These are phyloP conservation scores for Brassica nigra DNA, from an alignment of 345 rosid species.

Conservation along the genomic window DNA sequence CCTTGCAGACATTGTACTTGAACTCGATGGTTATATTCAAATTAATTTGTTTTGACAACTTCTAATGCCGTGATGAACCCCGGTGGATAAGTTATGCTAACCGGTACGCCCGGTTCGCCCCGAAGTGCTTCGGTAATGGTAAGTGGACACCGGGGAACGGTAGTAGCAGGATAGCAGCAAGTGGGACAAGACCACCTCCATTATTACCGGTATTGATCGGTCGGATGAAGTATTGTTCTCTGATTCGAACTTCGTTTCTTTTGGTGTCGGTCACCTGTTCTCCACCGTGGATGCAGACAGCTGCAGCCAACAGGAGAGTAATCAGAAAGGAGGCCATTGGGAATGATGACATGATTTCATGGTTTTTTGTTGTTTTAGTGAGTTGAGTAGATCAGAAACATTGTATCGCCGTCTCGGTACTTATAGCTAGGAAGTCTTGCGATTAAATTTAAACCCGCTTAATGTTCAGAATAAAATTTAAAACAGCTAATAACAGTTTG, in stretches of 20 bases:
- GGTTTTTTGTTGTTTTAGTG: background rate
- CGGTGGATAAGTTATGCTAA: background rate
- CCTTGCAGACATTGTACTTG: background rate
- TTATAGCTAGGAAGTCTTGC: background rate
- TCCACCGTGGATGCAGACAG: background rate
- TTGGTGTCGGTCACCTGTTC: background rate
- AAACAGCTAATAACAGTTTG: too few species aligned
- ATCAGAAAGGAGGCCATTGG: constrained; percentile 10
- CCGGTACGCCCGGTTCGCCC: background rate
- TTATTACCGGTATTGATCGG: background rate
- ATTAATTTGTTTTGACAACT: background rate
- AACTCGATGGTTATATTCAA: constrained; percentile 6
- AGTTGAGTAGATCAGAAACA: background rate
- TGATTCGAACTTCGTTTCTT: background rate
- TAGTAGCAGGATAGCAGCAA: background rate
- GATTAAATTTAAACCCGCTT: background rate
- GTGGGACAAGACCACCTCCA: constrained; percentile 28
- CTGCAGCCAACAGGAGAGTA: constrained; percentile 11
- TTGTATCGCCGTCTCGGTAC: background rate
- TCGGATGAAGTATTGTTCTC: constrained; percentile 12
- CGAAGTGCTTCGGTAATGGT: background rate
- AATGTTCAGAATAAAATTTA: too few species aligned
- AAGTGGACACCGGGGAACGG: constrained; percentile 1
- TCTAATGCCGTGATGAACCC: too few species aligned
- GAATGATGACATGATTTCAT: constrained; percentile 1